These are phyloP conservation scores for Inga leiocalycina DNA, from an alignment of 306 rosid genomes.

Conservation along the genomic window DNA sequence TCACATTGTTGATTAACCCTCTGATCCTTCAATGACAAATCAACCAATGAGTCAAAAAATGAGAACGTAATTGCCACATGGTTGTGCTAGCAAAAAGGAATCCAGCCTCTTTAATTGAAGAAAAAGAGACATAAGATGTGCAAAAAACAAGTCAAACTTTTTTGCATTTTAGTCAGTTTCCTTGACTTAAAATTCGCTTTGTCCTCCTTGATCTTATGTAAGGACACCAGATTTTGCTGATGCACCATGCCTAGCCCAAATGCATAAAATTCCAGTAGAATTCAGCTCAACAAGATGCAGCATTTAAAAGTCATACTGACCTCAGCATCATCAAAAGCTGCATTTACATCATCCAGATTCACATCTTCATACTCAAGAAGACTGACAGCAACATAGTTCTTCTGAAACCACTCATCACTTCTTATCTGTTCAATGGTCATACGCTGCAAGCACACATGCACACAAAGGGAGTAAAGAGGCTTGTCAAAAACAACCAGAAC, in stretches of 20 bases:
- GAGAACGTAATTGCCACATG: conserved; percentile 14
- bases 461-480: conserved; percentile 9
- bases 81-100: conserved; percentile 14
- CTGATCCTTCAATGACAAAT: conserved; percentile 57
- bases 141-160: conserved; percentile 2
- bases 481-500: conserved; percentile 33
- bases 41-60: conserved; percentile 32
- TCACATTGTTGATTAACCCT: conserved; percentile 49
- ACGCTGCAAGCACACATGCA: conserved; percentile 54
- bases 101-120: conserved; percentile 1
- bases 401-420: conserved; percentile 82
- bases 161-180: conserved; percentile 4
- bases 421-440: conserved; percentile 73
- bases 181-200: conserved; percentile 10
- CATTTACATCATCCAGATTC: conserved; percentile 87
- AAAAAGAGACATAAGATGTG: background rate
- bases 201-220: conserved; percentile 12
- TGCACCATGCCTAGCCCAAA: background rate
- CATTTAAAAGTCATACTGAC: conserved; percentile 48
- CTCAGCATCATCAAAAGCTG: conserved; percentile 78
- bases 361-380: conserved; percentile 84
- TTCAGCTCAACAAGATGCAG: conserved; percentile 16
- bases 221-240: conserved; percentile 6
- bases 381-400: conserved; percentile 56
- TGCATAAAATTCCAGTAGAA: background rate